Percentiles rank a stretch among this genome's conserved stretches.
Conservation (phyloP, 306 rosid species). For the Vicia villosa region DNA sequence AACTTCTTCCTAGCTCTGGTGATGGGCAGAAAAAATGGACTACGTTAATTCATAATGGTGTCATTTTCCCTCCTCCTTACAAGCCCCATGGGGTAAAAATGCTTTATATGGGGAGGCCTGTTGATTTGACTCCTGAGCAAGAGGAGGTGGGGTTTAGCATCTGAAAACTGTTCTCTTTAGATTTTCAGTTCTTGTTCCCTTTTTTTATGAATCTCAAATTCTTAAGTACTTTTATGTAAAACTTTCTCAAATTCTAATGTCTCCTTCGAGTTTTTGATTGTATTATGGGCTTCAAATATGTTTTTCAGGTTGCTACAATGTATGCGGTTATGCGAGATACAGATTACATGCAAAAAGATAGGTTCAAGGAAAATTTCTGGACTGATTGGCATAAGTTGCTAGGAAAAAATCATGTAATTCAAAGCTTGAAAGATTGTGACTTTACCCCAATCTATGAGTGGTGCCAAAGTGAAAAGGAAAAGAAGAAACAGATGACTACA, state of each 20-base stretch:
- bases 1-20: slow-evolving; percentile 76
- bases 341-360: slow-evolving; percentile 82
- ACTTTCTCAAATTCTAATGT: slow-evolving; percentile 12
- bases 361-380: slow-evolving; percentile 94
- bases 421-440: slow-evolving; percentile 89
- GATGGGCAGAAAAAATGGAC: slow-evolving; percentile 99
- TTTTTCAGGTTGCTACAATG: slow-evolving; percentile 93
- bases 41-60: slow-evolving; percentile 88
- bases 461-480: slow-evolving; percentile 89
- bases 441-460: slow-evolving; percentile 93
- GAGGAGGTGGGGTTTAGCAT: slow-evolving; percentile 72
- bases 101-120: slow-evolving; percentile 76
- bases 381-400: slow-evolving; percentile 92
- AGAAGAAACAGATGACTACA: slow-evolving; percentile 86
- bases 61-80: slow-evolving; percentile 93
- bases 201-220: not conserved
- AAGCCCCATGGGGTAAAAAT: slow-evolving; percentile 76
- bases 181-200: not conserved
- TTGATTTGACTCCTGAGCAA: slow-evolving; percentile 79
- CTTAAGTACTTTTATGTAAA: not conserved
- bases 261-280: not conserved
- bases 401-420: slow-evolving; percentile 85
- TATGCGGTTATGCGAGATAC: slow-evolving; percentile 96
- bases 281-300: slow-evolving; percentile 28
- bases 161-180: not conserved